A percentile compares a stretch with the other conserved stretches of the same genome.
Evolutionary conservation across 1,284 basidiomycete genomes (phyloP).

Genomic region (Athelia sp.): DNA sequence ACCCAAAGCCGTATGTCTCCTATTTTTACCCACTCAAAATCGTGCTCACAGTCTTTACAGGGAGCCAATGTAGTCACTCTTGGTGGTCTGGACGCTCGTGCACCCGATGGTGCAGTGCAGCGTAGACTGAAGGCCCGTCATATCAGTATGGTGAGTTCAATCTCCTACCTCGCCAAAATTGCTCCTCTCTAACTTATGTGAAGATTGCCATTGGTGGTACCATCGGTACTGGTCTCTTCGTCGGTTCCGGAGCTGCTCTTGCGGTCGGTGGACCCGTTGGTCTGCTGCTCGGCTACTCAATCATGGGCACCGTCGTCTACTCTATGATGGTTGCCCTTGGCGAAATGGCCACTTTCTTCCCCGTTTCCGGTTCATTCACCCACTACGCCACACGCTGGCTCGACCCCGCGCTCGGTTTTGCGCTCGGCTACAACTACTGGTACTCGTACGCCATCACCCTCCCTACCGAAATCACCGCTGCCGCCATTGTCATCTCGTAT

Average conservation of each 20-base stretch:
- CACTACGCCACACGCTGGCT: slow-evolving; percentile 67
- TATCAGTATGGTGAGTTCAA: neutral
- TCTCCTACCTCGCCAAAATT: too few relatives aligned
- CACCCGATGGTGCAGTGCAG: slow-evolving; percentile 1
- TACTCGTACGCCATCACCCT: slow-evolving; percentile 54
- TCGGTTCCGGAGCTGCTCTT: slow-evolving; percentile 15
- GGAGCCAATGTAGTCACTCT: neutral
- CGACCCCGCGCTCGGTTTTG: slow-evolving; percentile 63
- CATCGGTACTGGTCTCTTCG: slow-evolving; percentile 24
- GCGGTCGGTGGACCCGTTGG: slow-evolving; percentile 11
- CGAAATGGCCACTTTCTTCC: slow-evolving; percentile 41
- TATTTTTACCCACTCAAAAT: neutral
- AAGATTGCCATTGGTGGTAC: slow-evolving; percentile 14
- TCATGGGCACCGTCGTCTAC: slow-evolving; percentile 20
- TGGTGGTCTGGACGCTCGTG: neutral
- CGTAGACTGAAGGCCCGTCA: neutral
- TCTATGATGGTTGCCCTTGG: slow-evolving; percentile 25
- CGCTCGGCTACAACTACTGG: slow-evolving; percentile 72
- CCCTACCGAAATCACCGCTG: slow-evolving; percentile 51
- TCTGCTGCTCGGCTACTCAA: slow-evolving; percentile 12
- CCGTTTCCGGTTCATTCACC: slow-evolving; percentile 32
- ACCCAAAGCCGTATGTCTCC: neutral
- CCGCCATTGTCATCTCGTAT: slow-evolving; percentile 62
- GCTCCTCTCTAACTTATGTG: neutral
- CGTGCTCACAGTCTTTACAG: neutral